Percentiles rank a stretch among this genome's conserved stretches.
These are phyloP conservation scores for Euphorbia pulcherrima DNA, from an alignment of 345 rosid genomes.

Conservation along the genomic window DNA sequence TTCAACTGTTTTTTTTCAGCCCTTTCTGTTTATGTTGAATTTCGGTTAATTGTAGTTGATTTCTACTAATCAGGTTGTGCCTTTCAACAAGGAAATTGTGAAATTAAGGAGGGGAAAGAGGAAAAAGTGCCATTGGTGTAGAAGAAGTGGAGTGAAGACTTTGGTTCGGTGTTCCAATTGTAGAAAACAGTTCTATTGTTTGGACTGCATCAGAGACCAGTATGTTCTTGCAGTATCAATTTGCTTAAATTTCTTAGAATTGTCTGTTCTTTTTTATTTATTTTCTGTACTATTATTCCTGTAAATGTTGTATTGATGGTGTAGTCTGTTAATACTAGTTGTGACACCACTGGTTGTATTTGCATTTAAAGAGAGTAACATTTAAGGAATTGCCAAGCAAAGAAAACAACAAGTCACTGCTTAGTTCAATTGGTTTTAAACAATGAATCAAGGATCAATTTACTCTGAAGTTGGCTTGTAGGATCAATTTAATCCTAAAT, in stretches of 20 bases:
- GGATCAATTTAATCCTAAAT: too few species aligned
- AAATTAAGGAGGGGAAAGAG: constrained; percentile 53
- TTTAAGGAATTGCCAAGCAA: background rate
- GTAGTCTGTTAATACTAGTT: background rate
- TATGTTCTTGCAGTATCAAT: constrained; percentile 20
- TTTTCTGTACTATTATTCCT: background rate
- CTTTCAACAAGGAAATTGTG: constrained; percentile 48
- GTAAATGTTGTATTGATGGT: too few species aligned
- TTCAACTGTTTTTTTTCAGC: background rate
- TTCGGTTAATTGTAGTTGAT: background rate
- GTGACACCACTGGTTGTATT: background rate
- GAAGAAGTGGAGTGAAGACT: constrained; percentile 43
- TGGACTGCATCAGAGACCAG: constrained; percentile 68
- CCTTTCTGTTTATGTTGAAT: constrained; percentile 3
- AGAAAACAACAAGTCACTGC: background rate
- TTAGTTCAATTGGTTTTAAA: background rate
- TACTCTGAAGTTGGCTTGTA: too few species aligned
- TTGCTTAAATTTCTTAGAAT: background rate
- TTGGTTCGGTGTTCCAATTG: constrained; percentile 73
- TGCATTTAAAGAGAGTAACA: background rate
- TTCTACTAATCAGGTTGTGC: constrained; percentile 44
- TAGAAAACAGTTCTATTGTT: constrained; percentile 60
- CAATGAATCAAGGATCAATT: background rate
- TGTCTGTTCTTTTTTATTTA: background rate
- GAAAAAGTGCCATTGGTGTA: constrained; percentile 88